Evolutionary conservation across 495 filamentous ascomycete species (phyloP).

Genomic region (Cercophora samala): DNA sequence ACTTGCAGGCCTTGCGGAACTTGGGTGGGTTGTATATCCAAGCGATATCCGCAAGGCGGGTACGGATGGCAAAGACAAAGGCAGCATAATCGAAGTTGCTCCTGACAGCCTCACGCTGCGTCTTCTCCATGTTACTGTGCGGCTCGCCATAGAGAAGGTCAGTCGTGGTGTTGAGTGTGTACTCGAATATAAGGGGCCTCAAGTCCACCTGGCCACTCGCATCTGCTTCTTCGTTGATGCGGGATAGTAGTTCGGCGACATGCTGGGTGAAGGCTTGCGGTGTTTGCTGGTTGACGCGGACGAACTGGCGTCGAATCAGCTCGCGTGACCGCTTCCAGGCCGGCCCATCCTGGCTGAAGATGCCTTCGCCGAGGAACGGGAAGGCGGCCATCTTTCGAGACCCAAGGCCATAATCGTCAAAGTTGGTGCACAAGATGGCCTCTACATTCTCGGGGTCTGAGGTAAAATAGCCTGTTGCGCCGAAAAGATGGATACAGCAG

Average conservation of each 20-base stretch:
- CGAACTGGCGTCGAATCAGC: slow-evolving; percentile 56
- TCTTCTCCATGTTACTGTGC: slow-evolving; percentile 30
- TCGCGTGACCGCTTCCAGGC: slow-evolving; percentile 54
- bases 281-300: slow-evolving; percentile 24
- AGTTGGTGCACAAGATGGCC: slow-evolving; percentile 38
- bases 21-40: slow-evolving; percentile 49
- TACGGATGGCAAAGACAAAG: slow-evolving; percentile 29
- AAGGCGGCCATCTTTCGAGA: slow-evolving; percentile 33
- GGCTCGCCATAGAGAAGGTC: slow-evolving; percentile 47
- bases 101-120: slow-evolving; percentile 10
- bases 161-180: slow-evolving; percentile 49
- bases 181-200: slow-evolving; percentile 49
- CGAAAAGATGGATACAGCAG: slow-evolving; percentile 23
- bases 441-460: slow-evolving; percentile 45
- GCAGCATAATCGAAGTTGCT: slow-evolving; percentile 35
- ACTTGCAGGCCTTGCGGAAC: slow-evolving; percentile 40
- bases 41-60: slow-evolving; percentile 47
- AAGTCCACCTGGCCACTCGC: slow-evolving; percentile 41
- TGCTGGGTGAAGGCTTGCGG: slow-evolving; percentile 30
- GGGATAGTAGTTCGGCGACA: slow-evolving; percentile 45
- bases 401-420: slow-evolving; percentile 40
- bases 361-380: slow-evolving; percentile 50
- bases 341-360: slow-evolving; percentile 54
- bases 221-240: slow-evolving; percentile 22
- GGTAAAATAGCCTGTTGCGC: slow-evolving; percentile 32